Percentiles rank a stretch among this genome's conserved stretches.
phyloP scores from a whole-genome alignment of 2,329 filamentous ascomycete genomes.

The Curvularia verruculosa region DNA sequence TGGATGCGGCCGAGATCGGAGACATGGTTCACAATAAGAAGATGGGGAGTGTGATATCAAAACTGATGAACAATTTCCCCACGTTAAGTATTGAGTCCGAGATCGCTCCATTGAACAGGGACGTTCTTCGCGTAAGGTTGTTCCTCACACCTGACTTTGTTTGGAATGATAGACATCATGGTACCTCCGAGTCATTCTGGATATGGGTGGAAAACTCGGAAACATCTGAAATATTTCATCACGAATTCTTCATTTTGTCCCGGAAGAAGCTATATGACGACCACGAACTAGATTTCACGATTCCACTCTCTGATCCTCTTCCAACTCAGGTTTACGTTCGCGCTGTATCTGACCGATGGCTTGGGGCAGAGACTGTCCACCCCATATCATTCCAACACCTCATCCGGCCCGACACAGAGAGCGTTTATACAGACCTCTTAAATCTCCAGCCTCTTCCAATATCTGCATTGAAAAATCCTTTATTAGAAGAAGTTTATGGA shows the following conservation, averaged over 20 bases:
- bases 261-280: slow-evolving; percentile 89
- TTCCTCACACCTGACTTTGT: slow-evolving; percentile 86
- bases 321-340: slow-evolving; percentile 96
- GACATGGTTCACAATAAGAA: slow-evolving; percentile 87
- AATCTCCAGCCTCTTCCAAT: slow-evolving; percentile 90
- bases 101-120: slow-evolving; percentile 92
- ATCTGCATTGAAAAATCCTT: slow-evolving; percentile 82
- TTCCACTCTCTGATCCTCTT: slow-evolving; percentile 88
- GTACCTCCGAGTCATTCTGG: slow-evolving; percentile 95
- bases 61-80: slow-evolving; percentile 87
- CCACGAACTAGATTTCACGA: slow-evolving; percentile 98
- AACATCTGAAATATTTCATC: slow-evolving; percentile 95
- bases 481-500: slow-evolving; percentile 85
- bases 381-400: slow-evolving; percentile 97
- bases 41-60: slow-evolving; percentile 82
- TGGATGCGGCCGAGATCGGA: slow-evolving; percentile 91
- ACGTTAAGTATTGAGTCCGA: slow-evolving; percentile 89
- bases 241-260: slow-evolving; percentile 94
- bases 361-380: slow-evolving; percentile 93
- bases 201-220: slow-evolving; percentile 99
- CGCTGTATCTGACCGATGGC: slow-evolving; percentile 92
- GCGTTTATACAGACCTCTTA: slow-evolving; percentile 91
- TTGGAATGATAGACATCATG: slow-evolving; percentile 94
- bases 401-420: slow-evolving; percentile 96
- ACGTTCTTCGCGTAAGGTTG: slow-evolving; percentile 90